Conservation (phyloP, 768 basidiomycete species). For the Trametes gibbosa region DNA sequence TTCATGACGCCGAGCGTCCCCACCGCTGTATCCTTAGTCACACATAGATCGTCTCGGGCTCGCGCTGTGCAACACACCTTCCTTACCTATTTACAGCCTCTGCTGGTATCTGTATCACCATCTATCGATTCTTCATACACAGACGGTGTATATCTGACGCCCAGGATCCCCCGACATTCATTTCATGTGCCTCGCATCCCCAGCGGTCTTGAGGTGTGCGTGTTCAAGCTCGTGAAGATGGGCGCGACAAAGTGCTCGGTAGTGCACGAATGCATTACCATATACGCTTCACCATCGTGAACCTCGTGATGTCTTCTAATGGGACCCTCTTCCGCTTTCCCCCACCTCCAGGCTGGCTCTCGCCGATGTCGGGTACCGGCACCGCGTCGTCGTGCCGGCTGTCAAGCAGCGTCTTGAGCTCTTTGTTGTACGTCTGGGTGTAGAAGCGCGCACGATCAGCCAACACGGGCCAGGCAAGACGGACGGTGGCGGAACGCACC, state of each 20-base stretch:
- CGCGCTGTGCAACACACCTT: slow-evolving; percentile 1
- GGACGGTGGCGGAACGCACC: slow-evolving; percentile 38
- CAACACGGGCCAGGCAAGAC: neutral
- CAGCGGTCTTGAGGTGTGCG: neutral
- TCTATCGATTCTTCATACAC: neutral
- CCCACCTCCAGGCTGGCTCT: slow-evolving; percentile 33
- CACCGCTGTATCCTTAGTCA: slow-evolving; percentile 1
- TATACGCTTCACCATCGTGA: slow-evolving; percentile 95
- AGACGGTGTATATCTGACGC: neutral
- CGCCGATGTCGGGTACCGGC: slow-evolving; percentile 70
- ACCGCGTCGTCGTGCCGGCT: slow-evolving; percentile 67
- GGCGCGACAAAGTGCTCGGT: too few species aligned
- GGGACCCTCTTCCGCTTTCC: slow-evolving; percentile 61
- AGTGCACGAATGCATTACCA: slow-evolving; percentile 41
- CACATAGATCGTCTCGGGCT: neutral
- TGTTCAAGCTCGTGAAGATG: neutral
- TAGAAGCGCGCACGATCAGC: neutral
- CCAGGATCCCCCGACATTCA: neutral
- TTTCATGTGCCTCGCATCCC: neutral
- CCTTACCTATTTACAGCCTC: neutral
- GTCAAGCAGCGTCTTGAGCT: slow-evolving; percentile 71
- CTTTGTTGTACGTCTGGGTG: slow-evolving; percentile 77
- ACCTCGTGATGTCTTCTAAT: slow-evolving; percentile 87
- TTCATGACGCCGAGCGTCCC: slow-evolving; percentile 1
- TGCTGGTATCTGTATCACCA: neutral